Base-by-base conservation (phyloP, 2,329 filamentous ascomycete genomes). In the Xylaria sp. region DNA sequence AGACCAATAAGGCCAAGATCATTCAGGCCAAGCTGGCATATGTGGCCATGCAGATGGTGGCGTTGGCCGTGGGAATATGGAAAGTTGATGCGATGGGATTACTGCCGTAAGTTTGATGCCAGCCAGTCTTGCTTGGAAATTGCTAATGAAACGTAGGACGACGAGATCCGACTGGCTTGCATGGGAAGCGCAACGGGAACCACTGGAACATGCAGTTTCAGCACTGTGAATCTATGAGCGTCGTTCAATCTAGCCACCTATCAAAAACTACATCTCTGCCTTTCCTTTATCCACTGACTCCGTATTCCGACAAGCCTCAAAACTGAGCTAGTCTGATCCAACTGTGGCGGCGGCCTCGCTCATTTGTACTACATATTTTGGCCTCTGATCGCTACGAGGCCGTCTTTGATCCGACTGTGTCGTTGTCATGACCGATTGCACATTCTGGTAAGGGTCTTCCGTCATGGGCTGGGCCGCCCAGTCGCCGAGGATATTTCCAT, bases 51-150 rank as follows among this genome's bases (percentile, higher is more conserved):
- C 95, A 99, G 73, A 72, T 95, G 59, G 74, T 94, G 52, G 88
- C 93, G 47, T 73, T 99, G 65, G 92, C 80, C 0, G 76, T 99
- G 69, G 94, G 94, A 2, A 78, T 99, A 47, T 99, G 92, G 91
- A 99, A 99, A 74, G 86, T 99, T 22, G 96, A 97, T 73, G 86
- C 84, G 37, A 99, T 99, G 94, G 94, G 94, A 0, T 75, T 99
- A 64, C 78, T 99, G 72, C 94, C 94, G 86, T 93, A 80, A 71
- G 89, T 84, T 44, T 8, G 34, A 38, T 9, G 41, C 19, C 22
- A 37, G 44, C 21, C 18, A 13, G 19, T 7, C 37, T 41, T 29
- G 19, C 13, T 4, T 9, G 43, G 7, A 34, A 6, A 29, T 53
- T 60, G 54, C 69, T 74, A 66, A 74, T 63, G 50, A 34, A n/a